Evolutionary conservation across 2,329 filamentous ascomycete species (phyloP).

Genomic region (Alternaria conjuncta): DNA sequence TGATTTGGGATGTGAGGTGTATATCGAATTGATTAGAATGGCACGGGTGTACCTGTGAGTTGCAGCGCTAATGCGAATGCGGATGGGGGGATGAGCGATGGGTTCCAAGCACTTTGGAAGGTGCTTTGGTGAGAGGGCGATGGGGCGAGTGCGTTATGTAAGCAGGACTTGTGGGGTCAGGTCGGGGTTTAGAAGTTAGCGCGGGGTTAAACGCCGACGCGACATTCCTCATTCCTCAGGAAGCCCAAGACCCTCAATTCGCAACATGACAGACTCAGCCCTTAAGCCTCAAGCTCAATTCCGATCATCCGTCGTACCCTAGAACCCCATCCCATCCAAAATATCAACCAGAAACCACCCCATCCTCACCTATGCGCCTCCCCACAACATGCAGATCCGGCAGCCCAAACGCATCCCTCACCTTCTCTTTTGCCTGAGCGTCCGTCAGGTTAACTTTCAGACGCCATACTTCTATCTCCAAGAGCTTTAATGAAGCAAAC

Average conservation of each 20-base stretch:
- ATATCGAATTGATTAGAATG: too few species aligned
- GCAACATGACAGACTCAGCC: background rate
- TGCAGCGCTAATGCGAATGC: conserved; percentile 6
- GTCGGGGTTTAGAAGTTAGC: conserved; percentile 9
- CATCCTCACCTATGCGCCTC: background rate
- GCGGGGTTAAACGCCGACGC: conserved; percentile 1
- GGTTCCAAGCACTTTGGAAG: background rate
- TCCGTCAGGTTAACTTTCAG: background rate
- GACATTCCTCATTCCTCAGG: too few species aligned
- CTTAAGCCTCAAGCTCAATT: background rate
- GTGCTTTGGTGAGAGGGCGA: conserved; percentile 4
- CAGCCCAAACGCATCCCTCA: background rate
- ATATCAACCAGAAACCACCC: background rate
- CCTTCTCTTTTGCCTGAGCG: background rate
- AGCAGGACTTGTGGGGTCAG: conserved; percentile 7
- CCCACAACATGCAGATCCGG: background rate
- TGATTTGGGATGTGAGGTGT: too few species aligned
- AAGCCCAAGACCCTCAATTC: background rate
- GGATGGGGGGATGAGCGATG: background rate
- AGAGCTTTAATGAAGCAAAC: background rate
- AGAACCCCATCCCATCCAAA: background rate
- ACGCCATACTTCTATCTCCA: background rate
- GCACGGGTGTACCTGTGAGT: background rate
- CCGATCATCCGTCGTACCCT: background rate
- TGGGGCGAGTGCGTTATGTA: conserved; percentile 19